These are phyloP conservation scores for Lodderomyces oxycetoniae DNA, from an alignment of 1,139 yeast genomes.

Conservation along the genomic window DNA sequence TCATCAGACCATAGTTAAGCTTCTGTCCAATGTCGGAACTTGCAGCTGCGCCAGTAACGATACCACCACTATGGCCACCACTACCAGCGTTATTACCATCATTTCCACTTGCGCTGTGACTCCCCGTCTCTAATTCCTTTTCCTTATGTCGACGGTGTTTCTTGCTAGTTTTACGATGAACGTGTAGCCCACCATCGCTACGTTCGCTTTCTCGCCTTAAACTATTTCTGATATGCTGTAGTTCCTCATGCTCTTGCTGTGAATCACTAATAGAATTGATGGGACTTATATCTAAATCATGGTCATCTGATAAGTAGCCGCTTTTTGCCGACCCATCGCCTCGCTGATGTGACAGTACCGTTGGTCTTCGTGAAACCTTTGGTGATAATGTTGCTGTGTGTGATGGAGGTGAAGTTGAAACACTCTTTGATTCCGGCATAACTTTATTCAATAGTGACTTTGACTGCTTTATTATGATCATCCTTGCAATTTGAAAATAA, in stretches of 20 bases:
- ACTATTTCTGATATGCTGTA: neutral
- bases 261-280: neutral
- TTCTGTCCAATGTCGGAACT: too few relatives aligned
- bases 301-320: neutral
- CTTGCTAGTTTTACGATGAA: too few relatives aligned
- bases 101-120: too few relatives aligned
- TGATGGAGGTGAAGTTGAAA: neutral
- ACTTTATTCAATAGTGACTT: conserved; percentile 10
- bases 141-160: too few relatives aligned
- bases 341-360: neutral
- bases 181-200: too few relatives aligned
- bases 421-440: conserved; percentile 7
- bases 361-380: conserved; percentile 1
- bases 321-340: neutral
- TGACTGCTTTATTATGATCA: conserved; percentile 10
- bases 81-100: too few relatives aligned
- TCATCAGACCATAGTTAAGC: too few relatives aligned
- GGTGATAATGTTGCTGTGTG: neutral
- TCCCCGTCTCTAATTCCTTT: too few relatives aligned
- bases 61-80: too few relatives aligned
- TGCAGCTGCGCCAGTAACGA: too few relatives aligned
- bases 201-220: neutral
- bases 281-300: neutral
- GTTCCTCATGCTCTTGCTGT: too few relatives aligned
- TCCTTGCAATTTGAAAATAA: too few relatives aligned